A percentile compares a stretch with the other conserved stretches of the same genome.
Conservation (phyloP, 805 yeast species). For the Metschnikowia sp. region DNA sequence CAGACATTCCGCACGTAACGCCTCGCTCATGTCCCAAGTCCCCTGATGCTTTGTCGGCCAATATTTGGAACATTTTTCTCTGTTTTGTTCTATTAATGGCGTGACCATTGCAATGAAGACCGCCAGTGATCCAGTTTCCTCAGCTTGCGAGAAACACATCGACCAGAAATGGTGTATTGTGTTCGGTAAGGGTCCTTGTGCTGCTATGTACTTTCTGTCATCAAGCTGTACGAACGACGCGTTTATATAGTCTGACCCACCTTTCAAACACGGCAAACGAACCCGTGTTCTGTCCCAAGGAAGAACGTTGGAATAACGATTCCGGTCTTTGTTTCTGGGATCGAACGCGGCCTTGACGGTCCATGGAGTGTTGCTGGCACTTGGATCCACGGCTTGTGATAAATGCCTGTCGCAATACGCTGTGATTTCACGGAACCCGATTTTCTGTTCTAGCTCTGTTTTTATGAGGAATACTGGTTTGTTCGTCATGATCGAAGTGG, state of each 20-base stretch:
- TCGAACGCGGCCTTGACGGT: conserved; percentile 8
- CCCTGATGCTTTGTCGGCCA: conserved; percentile 24
- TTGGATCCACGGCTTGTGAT: conserved; percentile 10
- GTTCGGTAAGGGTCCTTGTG: conserved; percentile 79
- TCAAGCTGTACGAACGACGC: conserved; percentile 32
- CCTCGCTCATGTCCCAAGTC: conserved; percentile 19
- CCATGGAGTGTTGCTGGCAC: conserved; percentile 8
- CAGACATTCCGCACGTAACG: conserved; percentile 21
- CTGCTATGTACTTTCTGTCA: conserved; percentile 58
- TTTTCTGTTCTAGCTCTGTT: conserved; percentile 7
- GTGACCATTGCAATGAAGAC: conserved; percentile 40
- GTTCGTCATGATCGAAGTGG: not conserved
- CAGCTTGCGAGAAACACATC: conserved; percentile 42
- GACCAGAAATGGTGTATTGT: conserved; percentile 83
- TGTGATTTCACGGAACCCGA: conserved; percentile 9
- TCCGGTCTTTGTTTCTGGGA: conserved; percentile 21
- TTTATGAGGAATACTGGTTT: conserved; percentile 6
- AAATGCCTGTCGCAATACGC: conserved; percentile 9
- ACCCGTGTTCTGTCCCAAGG: conserved; percentile 67
- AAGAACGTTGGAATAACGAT: conserved; percentile 59
- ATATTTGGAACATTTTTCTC: conserved; percentile 16
- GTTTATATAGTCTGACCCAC: conserved; percentile 33
- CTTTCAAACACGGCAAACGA: conserved; percentile 21
- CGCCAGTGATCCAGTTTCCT: conserved; percentile 21
- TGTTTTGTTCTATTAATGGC: conserved; percentile 16